These are phyloP conservation scores for Adiantum capillusveneris DNA, from an alignment of 75 land plant genomes.

Conservation along the genomic window DNA sequence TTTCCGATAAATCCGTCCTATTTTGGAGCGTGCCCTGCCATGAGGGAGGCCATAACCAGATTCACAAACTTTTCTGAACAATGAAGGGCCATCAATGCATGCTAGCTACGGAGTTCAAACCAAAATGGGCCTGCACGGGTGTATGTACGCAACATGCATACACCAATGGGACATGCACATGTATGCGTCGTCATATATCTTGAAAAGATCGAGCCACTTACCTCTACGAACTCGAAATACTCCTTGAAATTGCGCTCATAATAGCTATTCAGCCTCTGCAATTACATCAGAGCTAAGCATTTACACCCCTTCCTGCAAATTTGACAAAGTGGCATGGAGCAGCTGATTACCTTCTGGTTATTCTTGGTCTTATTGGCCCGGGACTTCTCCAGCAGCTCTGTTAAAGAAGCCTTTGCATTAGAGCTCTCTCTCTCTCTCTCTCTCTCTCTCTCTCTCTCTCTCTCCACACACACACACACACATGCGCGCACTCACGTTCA, in stretches of 20 bases:
- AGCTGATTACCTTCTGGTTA: not conserved
- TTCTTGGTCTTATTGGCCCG: constrained; percentile 1
- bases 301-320: not conserved
- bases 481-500: too few species aligned
- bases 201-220: not conserved
- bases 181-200: not conserved
- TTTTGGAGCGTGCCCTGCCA: not conserved
- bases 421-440: too few species aligned
- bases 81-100: too few species aligned
- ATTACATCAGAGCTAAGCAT: not conserved
- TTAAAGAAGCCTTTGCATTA: too few species aligned
- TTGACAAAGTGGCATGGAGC: not conserved
- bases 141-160: not conserved
- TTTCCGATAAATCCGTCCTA: not conserved
- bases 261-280: not conserved
- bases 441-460: too few species aligned
- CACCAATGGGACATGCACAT: not conserved
- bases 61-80: too few species aligned
- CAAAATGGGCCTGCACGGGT: not conserved
- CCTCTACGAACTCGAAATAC: constrained; percentile 2
- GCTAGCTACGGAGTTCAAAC: too few species aligned
- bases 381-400: not conserved
- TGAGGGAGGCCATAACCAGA: too few species aligned
- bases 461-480: too few species aligned
- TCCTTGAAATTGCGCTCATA: constrained; percentile 4